phyloP scores from a whole-genome alignment of 73 alveolate genomes.

The Paramecium sexaurelia region DNA sequence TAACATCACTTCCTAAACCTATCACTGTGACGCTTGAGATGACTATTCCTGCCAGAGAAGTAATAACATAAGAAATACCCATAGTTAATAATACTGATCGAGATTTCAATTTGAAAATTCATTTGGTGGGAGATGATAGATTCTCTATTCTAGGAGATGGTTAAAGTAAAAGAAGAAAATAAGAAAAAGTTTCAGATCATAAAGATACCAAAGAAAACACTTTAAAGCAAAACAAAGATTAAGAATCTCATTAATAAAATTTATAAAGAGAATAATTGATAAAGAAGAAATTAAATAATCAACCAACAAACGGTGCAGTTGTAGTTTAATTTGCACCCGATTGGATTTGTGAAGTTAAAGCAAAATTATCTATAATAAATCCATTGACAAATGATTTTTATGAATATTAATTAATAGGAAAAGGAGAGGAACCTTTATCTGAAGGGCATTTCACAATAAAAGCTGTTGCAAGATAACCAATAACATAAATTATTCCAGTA shows the following conservation, averaged over 20 bases:
- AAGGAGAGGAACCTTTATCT: constrained; percentile 98
- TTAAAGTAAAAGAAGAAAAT: background rate
- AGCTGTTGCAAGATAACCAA: constrained; percentile 92
- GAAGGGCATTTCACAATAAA: constrained; percentile 94
- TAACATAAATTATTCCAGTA: constrained; percentile 73
- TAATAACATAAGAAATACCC: constrained; percentile 94
- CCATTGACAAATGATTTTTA: constrained; percentile 90
- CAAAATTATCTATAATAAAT: constrained; percentile 85
- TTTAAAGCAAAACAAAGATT: background rate
- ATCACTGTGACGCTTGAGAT: constrained; percentile 94
- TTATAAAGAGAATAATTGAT: constrained; percentile 70
- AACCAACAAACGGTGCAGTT: constrained; percentile 76
- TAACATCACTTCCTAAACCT: constrained; percentile 95
- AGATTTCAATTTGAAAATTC: constrained; percentile 94
- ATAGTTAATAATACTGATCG: constrained; percentile 94
- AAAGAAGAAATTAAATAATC: constrained; percentile 70
- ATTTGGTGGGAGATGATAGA: constrained; percentile 22
- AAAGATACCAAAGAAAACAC: background rate
- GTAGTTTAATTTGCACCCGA: constrained; percentile 88
- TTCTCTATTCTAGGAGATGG: constrained; percentile 14
- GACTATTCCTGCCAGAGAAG: constrained; percentile 93
- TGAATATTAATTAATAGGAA: constrained; percentile 93
- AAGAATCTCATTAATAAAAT: background rate
- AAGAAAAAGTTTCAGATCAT: background rate
- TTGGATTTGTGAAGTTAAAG: constrained; percentile 89